A percentile compares a stretch with the other conserved stretches of the same genome.
Evolutionary conservation across 257 asterid species (phyloP).

Genomic region (Ajuga chamaepitys): DNA sequence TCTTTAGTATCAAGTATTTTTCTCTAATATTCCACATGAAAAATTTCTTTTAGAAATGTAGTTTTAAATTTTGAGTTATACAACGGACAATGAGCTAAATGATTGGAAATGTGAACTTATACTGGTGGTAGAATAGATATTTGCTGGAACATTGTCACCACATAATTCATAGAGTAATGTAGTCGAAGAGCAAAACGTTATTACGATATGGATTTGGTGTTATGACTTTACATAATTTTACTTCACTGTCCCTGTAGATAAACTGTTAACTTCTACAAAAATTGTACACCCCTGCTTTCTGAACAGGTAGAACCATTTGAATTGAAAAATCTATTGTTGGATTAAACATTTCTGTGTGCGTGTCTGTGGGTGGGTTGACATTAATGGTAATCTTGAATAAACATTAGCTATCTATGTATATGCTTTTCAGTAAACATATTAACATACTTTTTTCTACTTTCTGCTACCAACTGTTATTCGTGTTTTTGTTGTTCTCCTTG

Average conservation of each 20-base stretch:
- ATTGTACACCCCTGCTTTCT: not conserved
- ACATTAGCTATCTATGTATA: too few relatives aligned
- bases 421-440: too few relatives aligned
- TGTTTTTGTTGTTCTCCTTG: too few relatives aligned
- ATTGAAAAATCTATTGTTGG: not conserved
- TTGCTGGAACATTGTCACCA: not conserved
- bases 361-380: too few relatives aligned
- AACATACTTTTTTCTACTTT: too few relatives aligned
- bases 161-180: not conserved
- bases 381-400: too few relatives aligned
- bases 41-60: not conserved
- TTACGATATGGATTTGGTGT: not conserved
- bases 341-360: too few relatives aligned
- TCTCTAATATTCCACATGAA: not conserved
- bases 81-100: constrained; percentile 3
- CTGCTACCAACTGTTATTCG: too few relatives aligned
- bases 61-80: not conserved
- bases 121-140: not conserved
- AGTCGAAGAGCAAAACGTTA: not conserved
- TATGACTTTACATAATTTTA: not conserved
- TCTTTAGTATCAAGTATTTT: not conserved
- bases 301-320: not conserved
- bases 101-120: not conserved
- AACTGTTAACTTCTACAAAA: not conserved
- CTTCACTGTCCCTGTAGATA: not conserved